Evolutionary conservation across 1,139 yeast species (phyloP), one percentile per base, ranked within the genome.

Genomic region (Wickerhamiella infanticola): DNA sequence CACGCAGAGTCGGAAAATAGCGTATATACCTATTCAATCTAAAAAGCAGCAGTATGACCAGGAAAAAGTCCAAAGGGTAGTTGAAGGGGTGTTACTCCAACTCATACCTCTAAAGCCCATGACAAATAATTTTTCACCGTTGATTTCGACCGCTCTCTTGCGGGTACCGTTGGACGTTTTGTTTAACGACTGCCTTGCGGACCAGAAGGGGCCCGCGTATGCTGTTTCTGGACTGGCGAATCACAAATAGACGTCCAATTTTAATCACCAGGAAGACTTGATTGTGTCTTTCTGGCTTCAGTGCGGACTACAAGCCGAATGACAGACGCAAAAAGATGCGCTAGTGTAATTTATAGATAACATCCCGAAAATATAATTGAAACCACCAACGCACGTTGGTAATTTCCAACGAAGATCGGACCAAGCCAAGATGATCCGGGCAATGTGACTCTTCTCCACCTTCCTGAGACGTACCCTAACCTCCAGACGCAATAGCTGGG

Each of bases 271-370:
- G 45, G 50, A 48, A 40, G 26, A 39, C 46, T 43, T 41, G 9
- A 26, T 45, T 25, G 47, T 51, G 47, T 43, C 43, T 46, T 37
- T 47, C 42, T 53, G 56, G 56, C 50, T 53, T 53, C 56, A 52
- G 31, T 51, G 54, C 55, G 56, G 56, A 53, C 56, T 5, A 53
- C 56, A 53, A 46, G 9, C 35, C 7, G 18, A 18, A 18, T 18
- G 18, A 18, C 18, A 2, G 18, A 18, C 18, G 18, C 18, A 18
- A 18, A 18, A 18, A 18, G 18, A 18, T 18, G 18, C 1, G 18
- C 18, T 18, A 18, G 18, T 18, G 18, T 18, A 18, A 18, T 18
- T 2, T 18, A 18, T 18, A 18, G 18, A 18, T 18, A 18, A 18
- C 18, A 18, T 18, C 18, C 18, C 18, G 18, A 18, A 18, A 18